Percentiles rank a stretch among this genome's conserved stretches.
phyloP scores from a whole-genome alignment of 2,329 filamentous ascomycete genomes.

The Apiospora phragmitis region DNA sequence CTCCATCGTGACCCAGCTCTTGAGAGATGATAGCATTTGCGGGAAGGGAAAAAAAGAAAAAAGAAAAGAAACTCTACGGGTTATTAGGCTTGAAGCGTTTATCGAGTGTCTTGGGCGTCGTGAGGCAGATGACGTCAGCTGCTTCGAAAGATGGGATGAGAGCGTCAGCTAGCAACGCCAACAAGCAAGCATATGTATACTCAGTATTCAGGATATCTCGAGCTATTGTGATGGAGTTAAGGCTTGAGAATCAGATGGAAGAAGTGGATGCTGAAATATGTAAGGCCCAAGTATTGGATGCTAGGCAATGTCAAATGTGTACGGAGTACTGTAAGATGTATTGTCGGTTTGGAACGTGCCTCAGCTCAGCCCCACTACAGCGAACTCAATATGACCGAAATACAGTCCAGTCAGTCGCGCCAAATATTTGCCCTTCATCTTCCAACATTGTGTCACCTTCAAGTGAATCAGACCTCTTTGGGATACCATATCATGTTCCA shows the following conservation, averaged over 20 bases:
- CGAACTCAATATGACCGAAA: background rate
- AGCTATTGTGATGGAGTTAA: background rate
- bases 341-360: background rate
- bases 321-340: background rate
- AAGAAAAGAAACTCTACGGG: background rate
- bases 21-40: constrained; percentile 26
- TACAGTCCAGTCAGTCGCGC: background rate
- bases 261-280: background rate
- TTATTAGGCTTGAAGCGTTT: background rate
- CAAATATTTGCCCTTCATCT: background rate
- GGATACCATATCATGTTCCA: constrained; percentile 30
- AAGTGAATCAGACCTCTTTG: background rate
- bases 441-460: background rate
- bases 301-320: background rate
- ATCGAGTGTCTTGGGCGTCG: background rate
- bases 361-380: background rate
- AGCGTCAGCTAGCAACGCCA: background rate
- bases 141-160: background rate
- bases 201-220: background rate
- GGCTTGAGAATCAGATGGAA: background rate
- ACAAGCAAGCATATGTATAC: background rate
- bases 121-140: background rate
- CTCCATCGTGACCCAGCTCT: constrained; percentile 20
- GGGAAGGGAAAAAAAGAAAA: no score
- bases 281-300: background rate